Evolutionary conservation across 1,284 basidiomycete genomes (phyloP).

Genomic region (Papiliotrema flavescens): DNA sequence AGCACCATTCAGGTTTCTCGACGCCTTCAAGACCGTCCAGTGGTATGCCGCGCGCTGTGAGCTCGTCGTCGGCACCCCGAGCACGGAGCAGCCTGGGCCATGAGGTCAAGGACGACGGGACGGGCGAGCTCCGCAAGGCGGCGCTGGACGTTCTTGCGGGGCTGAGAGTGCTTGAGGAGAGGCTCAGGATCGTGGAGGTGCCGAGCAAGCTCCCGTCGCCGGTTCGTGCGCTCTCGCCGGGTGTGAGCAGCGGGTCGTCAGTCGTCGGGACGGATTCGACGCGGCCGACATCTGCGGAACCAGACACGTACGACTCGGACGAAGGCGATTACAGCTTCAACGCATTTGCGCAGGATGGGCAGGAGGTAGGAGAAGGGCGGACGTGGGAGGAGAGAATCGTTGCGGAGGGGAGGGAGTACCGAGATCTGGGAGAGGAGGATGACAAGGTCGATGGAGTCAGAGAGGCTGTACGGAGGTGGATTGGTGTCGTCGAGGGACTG

Average conservation of each 20-base stretch:
- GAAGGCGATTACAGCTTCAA: constrained; percentile 45
- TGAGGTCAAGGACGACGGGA: constrained; percentile 15
- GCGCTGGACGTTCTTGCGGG: constrained; percentile 42
- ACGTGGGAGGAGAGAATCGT: constrained; percentile 47
- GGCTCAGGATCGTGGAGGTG: constrained; percentile 16
- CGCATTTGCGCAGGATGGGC: constrained; percentile 23
- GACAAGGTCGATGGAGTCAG: constrained; percentile 14
- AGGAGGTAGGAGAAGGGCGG: constrained; percentile 11
- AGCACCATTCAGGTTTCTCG: constrained; percentile 17
- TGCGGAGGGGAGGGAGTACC: constrained; percentile 29
- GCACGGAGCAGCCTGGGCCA: constrained; percentile 4
- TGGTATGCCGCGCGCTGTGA: constrained; percentile 21
- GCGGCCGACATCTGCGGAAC: constrained; percentile 3
- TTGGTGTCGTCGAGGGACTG: constrained; percentile 33
- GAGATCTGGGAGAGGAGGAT: constrained; percentile 11
- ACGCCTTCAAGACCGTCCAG: constrained; percentile 36
- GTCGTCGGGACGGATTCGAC: constrained; percentile 1
- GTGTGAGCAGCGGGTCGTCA: neutral
- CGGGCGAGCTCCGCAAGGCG: constrained; percentile 29
- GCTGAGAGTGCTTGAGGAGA: constrained; percentile 41
- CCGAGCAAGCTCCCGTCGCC: neutral
- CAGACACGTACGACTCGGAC: constrained; percentile 19
- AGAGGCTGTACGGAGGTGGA: constrained; percentile 30
- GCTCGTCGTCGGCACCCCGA: constrained; percentile 1
- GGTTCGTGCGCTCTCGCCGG: neutral